Conservation (phyloP, 2,329 filamentous ascomycete genomes). For the Colletotrichum sp. region DNA sequence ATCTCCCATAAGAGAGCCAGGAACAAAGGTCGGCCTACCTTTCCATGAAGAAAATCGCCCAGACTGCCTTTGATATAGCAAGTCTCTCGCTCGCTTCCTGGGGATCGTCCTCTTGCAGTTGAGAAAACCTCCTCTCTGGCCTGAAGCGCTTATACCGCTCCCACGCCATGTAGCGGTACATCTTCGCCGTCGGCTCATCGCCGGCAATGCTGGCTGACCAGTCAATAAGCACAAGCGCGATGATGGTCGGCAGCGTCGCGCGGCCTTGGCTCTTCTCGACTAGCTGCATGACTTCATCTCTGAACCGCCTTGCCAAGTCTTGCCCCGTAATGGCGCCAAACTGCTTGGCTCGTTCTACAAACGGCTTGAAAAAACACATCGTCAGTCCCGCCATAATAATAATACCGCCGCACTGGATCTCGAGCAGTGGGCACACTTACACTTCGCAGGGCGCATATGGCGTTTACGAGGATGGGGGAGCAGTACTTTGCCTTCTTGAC, state of each 20-base stretch:
- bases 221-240: slow-evolving; percentile 9
- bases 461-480: slow-evolving; percentile 35
- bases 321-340: slow-evolving; percentile 8
- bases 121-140: not conserved
- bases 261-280: slow-evolving; percentile 15
- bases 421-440: slow-evolving; percentile 22
- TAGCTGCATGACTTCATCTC: slow-evolving; percentile 14
- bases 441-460: slow-evolving; percentile 33
- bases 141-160: slow-evolving; percentile 16
- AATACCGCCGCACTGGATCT: not conserved
- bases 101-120: not conserved
- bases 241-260: slow-evolving; percentile 7
- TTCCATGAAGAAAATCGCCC: slow-evolving; percentile 16
- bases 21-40: not conserved
- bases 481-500: slow-evolving; percentile 28
- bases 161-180: slow-evolving; percentile 19
- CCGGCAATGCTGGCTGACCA: slow-evolving; percentile 7
- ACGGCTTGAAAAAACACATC: not conserved
- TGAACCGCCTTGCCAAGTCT: not conserved
- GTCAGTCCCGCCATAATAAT: not conserved
- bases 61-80: not conserved
- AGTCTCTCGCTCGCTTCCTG: not conserved
- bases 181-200: slow-evolving; percentile 10
- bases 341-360: slow-evolving; percentile 10
- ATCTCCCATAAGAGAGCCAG: accelerated